These are phyloP conservation scores for Colletotrichum horii DNA, from an alignment of 2,329 filamentous ascomycete genomes.

Conservation along the genomic window DNA sequence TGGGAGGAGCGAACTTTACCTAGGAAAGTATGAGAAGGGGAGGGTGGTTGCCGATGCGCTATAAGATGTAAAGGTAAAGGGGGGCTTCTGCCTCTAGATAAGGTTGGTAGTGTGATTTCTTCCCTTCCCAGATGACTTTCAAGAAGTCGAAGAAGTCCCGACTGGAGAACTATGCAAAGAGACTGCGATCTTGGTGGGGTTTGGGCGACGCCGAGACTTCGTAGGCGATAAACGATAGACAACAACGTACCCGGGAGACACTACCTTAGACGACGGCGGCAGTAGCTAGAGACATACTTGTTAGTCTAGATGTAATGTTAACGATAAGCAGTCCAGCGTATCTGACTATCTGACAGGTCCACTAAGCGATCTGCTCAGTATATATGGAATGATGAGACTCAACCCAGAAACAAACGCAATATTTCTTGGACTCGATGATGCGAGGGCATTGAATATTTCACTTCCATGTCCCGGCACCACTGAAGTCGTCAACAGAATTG, in stretches of 20 bases:
- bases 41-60: background rate
- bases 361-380: too few species aligned
- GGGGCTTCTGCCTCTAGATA: background rate
- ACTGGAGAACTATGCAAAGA: background rate
- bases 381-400: background rate
- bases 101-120: background rate
- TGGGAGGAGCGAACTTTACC: background rate
- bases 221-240: background rate
- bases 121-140: background rate
- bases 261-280: fast-evolving
- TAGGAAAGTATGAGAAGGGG: background rate
- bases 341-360: background rate
- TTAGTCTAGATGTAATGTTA: background rate
- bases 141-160: background rate
- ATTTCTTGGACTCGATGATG: background rate
- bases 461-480: background rate
- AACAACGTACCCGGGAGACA: background rate
- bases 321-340: background rate
- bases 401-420: background rate
- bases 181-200: too few species aligned
- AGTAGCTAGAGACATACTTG: background rate
- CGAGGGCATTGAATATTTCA: background rate
- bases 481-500: background rate
- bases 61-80: background rate
- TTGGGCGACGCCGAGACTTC: background rate